Evolutionary conservation across 2,329 filamentous ascomycete species (phyloP).

Genomic region (Penicillium glabrum): DNA sequence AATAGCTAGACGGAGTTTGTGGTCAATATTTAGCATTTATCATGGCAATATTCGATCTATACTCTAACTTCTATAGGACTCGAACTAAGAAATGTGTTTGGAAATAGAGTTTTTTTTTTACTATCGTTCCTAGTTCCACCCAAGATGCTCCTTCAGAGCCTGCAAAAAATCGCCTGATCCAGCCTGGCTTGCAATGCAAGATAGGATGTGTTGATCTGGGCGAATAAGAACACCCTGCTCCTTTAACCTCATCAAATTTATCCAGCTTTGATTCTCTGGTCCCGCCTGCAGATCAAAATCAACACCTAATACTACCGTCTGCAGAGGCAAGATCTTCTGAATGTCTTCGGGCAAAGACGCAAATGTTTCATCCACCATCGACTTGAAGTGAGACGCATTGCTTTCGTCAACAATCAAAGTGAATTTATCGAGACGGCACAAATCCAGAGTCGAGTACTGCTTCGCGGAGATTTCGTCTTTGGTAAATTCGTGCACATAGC

Average conservation of each 20-base stretch:
- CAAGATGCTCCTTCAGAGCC: background rate
- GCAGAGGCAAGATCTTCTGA: background rate
- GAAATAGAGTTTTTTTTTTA: too few relatives aligned
- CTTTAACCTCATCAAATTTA: conserved; percentile 1
- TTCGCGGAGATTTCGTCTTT: background rate
- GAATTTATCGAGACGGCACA: conserved; percentile 2
- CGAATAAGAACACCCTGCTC: conserved; percentile 1
- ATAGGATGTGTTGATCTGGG: conserved; percentile 9
- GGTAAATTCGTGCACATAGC: conserved; percentile 4
- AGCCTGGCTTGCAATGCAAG: background rate
- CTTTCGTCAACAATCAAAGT: conserved; percentile 1
- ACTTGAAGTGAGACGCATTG: background rate
- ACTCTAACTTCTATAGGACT: background rate
- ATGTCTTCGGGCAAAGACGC: background rate
- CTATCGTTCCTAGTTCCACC: background rate
- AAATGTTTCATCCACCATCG: background rate
- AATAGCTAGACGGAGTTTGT: too few relatives aligned
- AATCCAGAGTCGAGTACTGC: conserved; percentile 5
- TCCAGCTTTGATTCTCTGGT: background rate
- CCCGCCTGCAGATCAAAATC: conserved; percentile 1
- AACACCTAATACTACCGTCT: background rate
- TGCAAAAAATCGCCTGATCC: background rate
- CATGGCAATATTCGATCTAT: background rate
- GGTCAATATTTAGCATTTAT: background rate
- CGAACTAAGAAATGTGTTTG: background rate